Base-by-base conservation (phyloP, 352 stramenopile genomes). In the Pythium diclinum region DNA sequence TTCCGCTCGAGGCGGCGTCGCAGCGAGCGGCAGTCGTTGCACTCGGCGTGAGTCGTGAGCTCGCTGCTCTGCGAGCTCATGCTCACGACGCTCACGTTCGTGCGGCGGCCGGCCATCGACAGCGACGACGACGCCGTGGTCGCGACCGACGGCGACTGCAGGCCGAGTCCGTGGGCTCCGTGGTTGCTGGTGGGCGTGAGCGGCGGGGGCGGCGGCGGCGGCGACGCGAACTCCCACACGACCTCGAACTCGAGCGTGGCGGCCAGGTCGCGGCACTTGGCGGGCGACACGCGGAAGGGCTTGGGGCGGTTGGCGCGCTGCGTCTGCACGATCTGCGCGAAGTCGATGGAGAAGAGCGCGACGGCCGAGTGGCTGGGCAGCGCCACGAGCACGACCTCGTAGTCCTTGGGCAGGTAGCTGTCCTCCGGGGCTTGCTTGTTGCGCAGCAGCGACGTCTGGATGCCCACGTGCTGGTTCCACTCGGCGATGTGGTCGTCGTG, bases 381-480 rank as follows among this genome's bases (percentile, higher is more conserved):
- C 77, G 83, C 83, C 0, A 92, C 83, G 48, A 92, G 78, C 64
- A 92, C 79, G 64, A 92, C 75, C 57, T 92, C 83, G 75, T 92
- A 92, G 42, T 92, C 83, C 44, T 92, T 92, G 64, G 78, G 78
- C n/a, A 87, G 69, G 58, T 84, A 90, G 30, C 4, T 28, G 25
- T 88, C 21, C 32, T 56, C 64, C 14, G 65, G 30, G 19, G 61
- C 42, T n/a, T 49, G 52, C 62, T 87, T 86, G 69, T 79, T 75
- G 48, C 74, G 70, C 51, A 92, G 68, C 10, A 92, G 72, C 44
- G 81, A 91, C 51, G 83, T 92, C 73, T 92, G 83, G 59, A 92
- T 88, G 58, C 71, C 72, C 11, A 92, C 60, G 68, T 89, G 80
- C 74, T 92, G 80, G 65, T 89, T 89, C 83, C 83, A 92, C 53